phyloP scores from a whole-genome alignment of 306 rosid species.

The Trifolium repens region DNA sequence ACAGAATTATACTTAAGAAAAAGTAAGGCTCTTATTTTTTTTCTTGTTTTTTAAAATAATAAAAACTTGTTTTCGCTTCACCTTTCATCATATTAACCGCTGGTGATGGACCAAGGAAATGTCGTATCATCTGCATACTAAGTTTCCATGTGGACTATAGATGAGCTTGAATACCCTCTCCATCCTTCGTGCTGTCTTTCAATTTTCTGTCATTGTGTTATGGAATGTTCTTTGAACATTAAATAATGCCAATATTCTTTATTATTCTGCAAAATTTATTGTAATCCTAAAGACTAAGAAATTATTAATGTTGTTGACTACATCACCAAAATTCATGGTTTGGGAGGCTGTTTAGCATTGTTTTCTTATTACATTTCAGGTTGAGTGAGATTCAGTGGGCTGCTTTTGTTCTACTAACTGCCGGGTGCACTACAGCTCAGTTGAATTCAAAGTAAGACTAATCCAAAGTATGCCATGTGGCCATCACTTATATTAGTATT shows the following conservation, averaged over 20 bases:
- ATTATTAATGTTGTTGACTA: conserved; percentile 3
- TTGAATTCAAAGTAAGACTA: conserved; percentile 79
- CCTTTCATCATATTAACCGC: conserved; percentile 31
- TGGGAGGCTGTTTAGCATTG: conserved; percentile 23
- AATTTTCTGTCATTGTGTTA: conserved; percentile 10
- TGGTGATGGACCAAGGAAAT: conserved; percentile 24
- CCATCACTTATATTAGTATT: conserved; percentile 39
- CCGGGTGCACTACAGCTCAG: conserved; percentile 95
- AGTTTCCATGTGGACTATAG: conserved; percentile 22
- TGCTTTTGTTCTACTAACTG: conserved; percentile 88
- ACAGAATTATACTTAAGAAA: conserved; percentile 91
- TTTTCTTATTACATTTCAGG: conserved; percentile 60
- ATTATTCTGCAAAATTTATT: background rate
- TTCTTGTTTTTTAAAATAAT: conserved; percentile 7
- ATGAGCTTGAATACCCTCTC: background rate
- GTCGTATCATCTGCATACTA: conserved; percentile 5
- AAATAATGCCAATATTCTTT: conserved; percentile 20
- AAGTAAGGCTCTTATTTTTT: conserved; percentile 49
- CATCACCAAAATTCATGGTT: conserved; percentile 36
- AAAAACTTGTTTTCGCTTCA: conserved; percentile 13
- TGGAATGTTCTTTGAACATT: conserved; percentile 4
- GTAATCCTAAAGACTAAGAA: conserved; percentile 23
- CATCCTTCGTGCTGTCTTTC: conserved; percentile 12
- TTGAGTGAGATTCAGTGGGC: conserved; percentile 98
- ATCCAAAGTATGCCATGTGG: conserved; percentile 23